Base-by-base conservation (phyloP, 441 rosid species). In the Syzygium syzygioides region DNA sequence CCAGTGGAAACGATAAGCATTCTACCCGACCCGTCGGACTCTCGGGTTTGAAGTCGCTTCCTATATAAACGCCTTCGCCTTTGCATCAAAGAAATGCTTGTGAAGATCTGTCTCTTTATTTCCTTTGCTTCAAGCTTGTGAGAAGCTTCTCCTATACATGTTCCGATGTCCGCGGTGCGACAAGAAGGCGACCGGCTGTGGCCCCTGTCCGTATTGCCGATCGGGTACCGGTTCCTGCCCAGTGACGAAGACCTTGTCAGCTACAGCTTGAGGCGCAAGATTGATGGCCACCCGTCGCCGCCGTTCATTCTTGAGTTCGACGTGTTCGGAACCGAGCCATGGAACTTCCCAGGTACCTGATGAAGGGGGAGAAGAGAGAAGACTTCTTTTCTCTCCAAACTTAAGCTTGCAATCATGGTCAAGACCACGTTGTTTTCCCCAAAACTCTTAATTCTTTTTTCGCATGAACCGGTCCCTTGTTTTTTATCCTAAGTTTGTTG, bases 211-310 rank as follows among this genome's bases (percentile, higher is more conserved):
- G 92, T 83, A 89, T 64, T 94, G 83, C 95, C 95, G 48, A 91
- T 92, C 17, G 96, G 97, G 64, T 93, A 89, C 83, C 88, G 94
- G 62, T 92, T 95, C 60, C 92, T 71, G 76, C 94, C 97, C 48
- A 93, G 95, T 4, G 96, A 93, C 56, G 94, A 91, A 88, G 97
- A 93, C 89, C 95, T 94, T 57, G 90, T 93, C 86, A 90, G 92
- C 88, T 94, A 93, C 87, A 92, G 92, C 90, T 89, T 95, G 91
- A 93, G 89, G 37, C 83, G 92, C 88, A 94, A 93, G 86, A 88
- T 86, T 19, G 91, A 90, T 85, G 90, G 90, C 52, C 89, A 90
- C 84, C 94, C 94, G 20, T 86, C 91, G 87, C 95, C 94, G 95
- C 95, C 86, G 89, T 90, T 26, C 86, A 93, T 94, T 59, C 94